A percentile compares a stretch with the other conserved stretches of the same genome.
phyloP scores from a whole-genome alignment of 805 yeast species.

The Grigorovia humatica region DNA sequence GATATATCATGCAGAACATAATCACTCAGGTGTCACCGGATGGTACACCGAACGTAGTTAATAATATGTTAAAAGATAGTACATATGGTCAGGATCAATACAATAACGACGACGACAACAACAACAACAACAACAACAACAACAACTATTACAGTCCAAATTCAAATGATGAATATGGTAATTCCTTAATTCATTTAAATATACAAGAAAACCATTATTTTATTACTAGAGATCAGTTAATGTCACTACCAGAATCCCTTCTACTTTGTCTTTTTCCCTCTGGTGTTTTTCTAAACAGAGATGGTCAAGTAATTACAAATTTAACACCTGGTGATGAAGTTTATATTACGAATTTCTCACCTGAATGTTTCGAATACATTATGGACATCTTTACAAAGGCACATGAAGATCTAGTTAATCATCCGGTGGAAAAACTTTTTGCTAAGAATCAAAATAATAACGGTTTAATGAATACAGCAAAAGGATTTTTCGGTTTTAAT shows the following conservation, averaged over 20 bases:
- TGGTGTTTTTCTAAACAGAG: constrained; percentile 72
- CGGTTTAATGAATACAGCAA: constrained; percentile 12
- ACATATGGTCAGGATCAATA: constrained; percentile 3
- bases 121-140: constrained; percentile 1
- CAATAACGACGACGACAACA: constrained; percentile 5
- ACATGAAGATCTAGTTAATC: constrained; percentile 42
- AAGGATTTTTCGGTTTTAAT: constrained; percentile 22
- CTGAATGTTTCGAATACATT: constrained; percentile 77
- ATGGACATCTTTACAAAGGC: constrained; percentile 62
- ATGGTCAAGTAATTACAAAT: constrained; percentile 70
- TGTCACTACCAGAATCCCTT: constrained; percentile 86
- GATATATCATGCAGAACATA: constrained; percentile 29
- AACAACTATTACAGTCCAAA: constrained; percentile 2
- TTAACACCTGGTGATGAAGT: constrained; percentile 73
- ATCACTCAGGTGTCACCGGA: constrained; percentile 64
- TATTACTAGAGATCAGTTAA: constrained; percentile 77
- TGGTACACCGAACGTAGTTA: constrained; percentile 6
- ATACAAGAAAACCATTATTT: constrained; percentile 66
- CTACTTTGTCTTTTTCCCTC: constrained; percentile 80
- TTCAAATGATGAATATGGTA: constrained; percentile 31
- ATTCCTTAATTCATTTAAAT: constrained; percentile 63
- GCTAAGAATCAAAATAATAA: constrained; percentile 19
- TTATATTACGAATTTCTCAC: constrained; percentile 68
- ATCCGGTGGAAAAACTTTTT: constrained; percentile 31
- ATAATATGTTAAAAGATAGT: background rate